Percentiles rank a stretch among this genome's conserved stretches.
Conservation (phyloP, 768 basidiomycete species). For the Calocera viscosa region DNA sequence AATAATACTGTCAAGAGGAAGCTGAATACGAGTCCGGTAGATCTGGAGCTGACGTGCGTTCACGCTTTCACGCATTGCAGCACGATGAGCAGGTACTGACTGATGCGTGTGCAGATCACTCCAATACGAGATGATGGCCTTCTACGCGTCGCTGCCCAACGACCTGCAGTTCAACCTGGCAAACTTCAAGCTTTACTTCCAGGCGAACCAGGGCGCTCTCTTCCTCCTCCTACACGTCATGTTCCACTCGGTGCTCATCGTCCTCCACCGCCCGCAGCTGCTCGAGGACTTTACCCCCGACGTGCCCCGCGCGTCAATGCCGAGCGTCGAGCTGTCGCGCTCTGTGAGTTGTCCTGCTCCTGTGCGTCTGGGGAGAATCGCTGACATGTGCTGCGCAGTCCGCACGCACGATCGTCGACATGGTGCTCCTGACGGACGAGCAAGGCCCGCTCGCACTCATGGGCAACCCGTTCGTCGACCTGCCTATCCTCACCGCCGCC, state of each 20-base stretch:
- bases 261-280: conserved; percentile 16
- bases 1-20: conserved; percentile 17
- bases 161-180: conserved; percentile 17
- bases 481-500: conserved; percentile 18
- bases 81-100: neutral
- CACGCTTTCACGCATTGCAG: neutral
- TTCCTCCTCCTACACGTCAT: conserved; percentile 18
- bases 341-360: conserved; percentile 13
- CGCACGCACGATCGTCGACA: conserved; percentile 17
- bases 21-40: conserved; percentile 10
- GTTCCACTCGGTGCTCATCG: conserved; percentile 18
- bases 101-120: conserved; percentile 12
- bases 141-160: conserved; percentile 16
- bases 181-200: conserved; percentile 16
- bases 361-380: neutral
- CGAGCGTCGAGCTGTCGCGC: conserved; percentile 15
- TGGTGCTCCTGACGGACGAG: conserved; percentile 16
- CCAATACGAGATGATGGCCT: conserved; percentile 17
- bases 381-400: conserved; percentile 7
- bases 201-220: conserved; percentile 14
- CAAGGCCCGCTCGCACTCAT: conserved; percentile 14
- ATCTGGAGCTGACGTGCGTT: conserved; percentile 16
- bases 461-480: conserved; percentile 18
- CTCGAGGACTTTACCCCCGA: conserved; percentile 17
- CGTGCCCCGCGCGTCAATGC: conserved; percentile 14